Evolutionary conservation across 2,329 filamentous ascomycete species (phyloP).

Genomic region (Sclerotinia nivalis): DNA sequence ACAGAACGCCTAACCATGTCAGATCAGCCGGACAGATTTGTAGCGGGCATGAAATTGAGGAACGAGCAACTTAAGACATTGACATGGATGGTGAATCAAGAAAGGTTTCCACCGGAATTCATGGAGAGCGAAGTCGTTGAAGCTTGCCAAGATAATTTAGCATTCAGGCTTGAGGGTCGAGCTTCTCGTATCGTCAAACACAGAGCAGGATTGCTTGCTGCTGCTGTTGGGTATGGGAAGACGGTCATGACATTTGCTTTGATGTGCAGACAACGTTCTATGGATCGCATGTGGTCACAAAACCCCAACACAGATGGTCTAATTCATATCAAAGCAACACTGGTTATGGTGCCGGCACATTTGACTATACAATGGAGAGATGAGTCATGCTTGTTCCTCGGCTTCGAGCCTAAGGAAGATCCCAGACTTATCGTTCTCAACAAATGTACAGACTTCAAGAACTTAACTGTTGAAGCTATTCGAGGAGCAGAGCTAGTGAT

Average conservation of each 20-base stretch:
- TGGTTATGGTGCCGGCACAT: constrained; percentile 58
- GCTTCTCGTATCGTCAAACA: constrained; percentile 47
- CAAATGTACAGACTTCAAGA: constrained; percentile 29
- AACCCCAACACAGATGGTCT: neutral
- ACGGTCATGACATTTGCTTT: constrained; percentile 53
- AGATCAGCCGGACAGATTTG: constrained; percentile 42
- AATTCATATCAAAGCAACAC: constrained; percentile 53
- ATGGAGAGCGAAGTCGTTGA: constrained; percentile 59
- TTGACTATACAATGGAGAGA: constrained; percentile 58
- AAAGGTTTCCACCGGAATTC: constrained; percentile 52
- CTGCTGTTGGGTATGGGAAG: constrained; percentile 67
- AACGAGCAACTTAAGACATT: constrained; percentile 56
- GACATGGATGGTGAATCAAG: constrained; percentile 60
- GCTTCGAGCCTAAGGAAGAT: neutral
- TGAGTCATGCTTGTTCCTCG: constrained; percentile 48
- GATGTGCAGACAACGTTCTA: neutral
- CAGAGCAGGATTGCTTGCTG: constrained; percentile 62
- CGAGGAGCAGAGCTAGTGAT: constrained; percentile 11
- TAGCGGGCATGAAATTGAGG: constrained; percentile 42
- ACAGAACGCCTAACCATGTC: constrained; percentile 16
- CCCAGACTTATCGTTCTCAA: constrained; percentile 47
- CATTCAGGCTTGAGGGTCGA: constrained; percentile 59
- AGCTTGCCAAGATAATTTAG: constrained; percentile 49
- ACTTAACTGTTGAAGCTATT: neutral
- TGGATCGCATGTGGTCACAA: constrained; percentile 5